These are phyloP conservation scores for Orbilia ellipsospora DNA, from an alignment of 2,329 filamentous ascomycete species.

Conservation along the genomic window DNA sequence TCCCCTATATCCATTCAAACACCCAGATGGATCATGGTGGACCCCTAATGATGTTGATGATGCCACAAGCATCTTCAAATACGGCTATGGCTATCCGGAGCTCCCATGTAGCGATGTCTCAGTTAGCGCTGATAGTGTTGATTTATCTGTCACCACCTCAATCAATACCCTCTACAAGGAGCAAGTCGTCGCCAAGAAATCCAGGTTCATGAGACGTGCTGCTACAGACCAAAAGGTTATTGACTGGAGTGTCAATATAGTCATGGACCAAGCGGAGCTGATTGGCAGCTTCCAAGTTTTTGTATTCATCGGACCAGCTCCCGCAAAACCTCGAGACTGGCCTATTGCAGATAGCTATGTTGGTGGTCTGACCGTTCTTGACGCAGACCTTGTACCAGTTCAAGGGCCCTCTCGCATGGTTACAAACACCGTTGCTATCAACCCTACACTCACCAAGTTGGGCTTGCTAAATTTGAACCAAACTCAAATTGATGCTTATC, in stretches of 20 bases:
- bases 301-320: constrained; percentile 23
- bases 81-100: constrained; percentile 58
- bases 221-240: constrained; percentile 4
- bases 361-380: constrained; percentile 26
- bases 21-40: constrained; percentile 51
- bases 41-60: constrained; percentile 55
- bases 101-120: constrained; percentile 45
- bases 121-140: constrained; percentile 11
- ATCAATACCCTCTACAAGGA: constrained; percentile 56
- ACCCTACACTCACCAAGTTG: constrained; percentile 9
- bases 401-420: constrained; percentile 10
- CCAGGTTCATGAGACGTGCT: constrained; percentile 7
- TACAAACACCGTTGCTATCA: constrained; percentile 14
- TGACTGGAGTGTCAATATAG: constrained; percentile 57
- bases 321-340: constrained; percentile 8
- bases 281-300: constrained; percentile 31
- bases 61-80: constrained; percentile 52
- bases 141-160: constrained; percentile 30
- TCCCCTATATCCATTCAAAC: constrained; percentile 57
- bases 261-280: constrained; percentile 56
- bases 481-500: constrained; percentile 19
- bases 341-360: constrained; percentile 4
- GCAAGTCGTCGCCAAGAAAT: not conserved
- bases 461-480: constrained; percentile 1
- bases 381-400: not conserved